Evolutionary conservation across 495 filamentous ascomycete species (phyloP).

Genomic region (Clohesyomyces aquaticus): DNA sequence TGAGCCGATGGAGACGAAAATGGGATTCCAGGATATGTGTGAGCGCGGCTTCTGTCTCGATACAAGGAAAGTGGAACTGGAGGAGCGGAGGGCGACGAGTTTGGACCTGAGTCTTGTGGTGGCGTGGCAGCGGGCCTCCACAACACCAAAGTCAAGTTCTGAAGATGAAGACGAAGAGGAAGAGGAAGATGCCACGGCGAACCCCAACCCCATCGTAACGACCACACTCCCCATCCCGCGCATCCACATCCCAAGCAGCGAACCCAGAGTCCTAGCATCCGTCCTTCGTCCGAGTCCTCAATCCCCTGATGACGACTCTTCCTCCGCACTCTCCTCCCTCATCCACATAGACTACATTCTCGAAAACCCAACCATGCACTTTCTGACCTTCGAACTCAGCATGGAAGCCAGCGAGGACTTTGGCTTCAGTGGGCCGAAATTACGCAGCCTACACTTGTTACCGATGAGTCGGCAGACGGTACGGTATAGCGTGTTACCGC

Average conservation of each 20-base stretch:
- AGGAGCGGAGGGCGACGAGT: constrained; percentile 72
- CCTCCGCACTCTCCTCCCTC: constrained; percentile 46
- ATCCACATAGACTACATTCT: constrained; percentile 69
- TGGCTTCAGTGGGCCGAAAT: constrained; percentile 88
- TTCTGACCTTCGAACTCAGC: constrained; percentile 83
- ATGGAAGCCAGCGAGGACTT: constrained; percentile 95
- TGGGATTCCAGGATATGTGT: constrained; percentile 66
- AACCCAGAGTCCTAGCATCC: constrained; percentile 82
- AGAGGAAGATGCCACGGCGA: too few species aligned
- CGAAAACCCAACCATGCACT: constrained; percentile 93
- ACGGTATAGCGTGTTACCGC: constrained; percentile 66
- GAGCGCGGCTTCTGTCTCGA: constrained; percentile 72
- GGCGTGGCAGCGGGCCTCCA: constrained; percentile 67
- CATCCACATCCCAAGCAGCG: constrained; percentile 74
- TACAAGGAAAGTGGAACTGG: constrained; percentile 72
- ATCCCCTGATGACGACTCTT: too few species aligned
- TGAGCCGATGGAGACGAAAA: constrained; percentile 42
- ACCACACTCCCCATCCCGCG: constrained; percentile 73
- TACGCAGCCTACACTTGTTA: constrained; percentile 72
- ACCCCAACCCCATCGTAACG: constrained; percentile 56
- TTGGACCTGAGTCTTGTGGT: constrained; percentile 78
- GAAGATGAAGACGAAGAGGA: too few species aligned
- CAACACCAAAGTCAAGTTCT: not conserved
- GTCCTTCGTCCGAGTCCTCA: too few species aligned
- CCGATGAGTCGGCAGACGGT: constrained; percentile 74